Evolutionary conservation across 1,139 yeast genomes (phyloP), one percentile per base, ranked within the genome.

Genomic region (Saccharomyces uvarum): DNA sequence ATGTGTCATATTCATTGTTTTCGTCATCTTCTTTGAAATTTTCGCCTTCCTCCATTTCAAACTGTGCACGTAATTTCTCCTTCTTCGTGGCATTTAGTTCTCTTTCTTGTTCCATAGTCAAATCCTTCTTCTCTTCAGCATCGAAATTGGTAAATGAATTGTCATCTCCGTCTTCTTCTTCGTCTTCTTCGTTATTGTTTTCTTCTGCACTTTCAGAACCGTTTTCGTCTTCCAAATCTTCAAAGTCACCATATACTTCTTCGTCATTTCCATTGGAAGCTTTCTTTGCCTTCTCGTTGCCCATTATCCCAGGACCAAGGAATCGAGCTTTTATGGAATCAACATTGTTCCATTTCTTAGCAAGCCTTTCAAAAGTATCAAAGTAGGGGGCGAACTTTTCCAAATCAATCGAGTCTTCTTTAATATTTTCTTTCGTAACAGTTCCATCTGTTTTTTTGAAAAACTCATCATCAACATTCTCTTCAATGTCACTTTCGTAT

Each of bases 11-110:
- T 60, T 82, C 84, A 49, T 86, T 87, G 67, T 84, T 87, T 29
- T 81, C 83, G 57, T 78, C 85, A 42, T 84, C 86, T 69, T 85
- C 90, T 57, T 87, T 90, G 50, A 88, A 78, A 60, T 86, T 91
- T 27, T 81, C 85, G 52, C 79, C 83, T 70, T 88, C 96, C 72
- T 87, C 95, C 63, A 88, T 95, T 68, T 90, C 97, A 65, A 93
- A 89, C 68, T 93, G 97, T 64, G 88, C 76, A 58, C 90, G 83
- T 57, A 91, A 76, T 65, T 88, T 86, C 57, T 91, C 97, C 66
- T 93, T 95, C 75, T 88, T 89, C 57, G 86, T 83, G 1, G 97
- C 96, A 67, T 91, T 90, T 51, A 82, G 75, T 53, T 82, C 82
- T 70, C 99, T 82, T 68, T 83, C 86, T 65, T 85, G 81, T 53